Evolutionary conservation across 768 basidiomycete genomes (phyloP).

Genomic region (Tylopilus balloui): DNA sequence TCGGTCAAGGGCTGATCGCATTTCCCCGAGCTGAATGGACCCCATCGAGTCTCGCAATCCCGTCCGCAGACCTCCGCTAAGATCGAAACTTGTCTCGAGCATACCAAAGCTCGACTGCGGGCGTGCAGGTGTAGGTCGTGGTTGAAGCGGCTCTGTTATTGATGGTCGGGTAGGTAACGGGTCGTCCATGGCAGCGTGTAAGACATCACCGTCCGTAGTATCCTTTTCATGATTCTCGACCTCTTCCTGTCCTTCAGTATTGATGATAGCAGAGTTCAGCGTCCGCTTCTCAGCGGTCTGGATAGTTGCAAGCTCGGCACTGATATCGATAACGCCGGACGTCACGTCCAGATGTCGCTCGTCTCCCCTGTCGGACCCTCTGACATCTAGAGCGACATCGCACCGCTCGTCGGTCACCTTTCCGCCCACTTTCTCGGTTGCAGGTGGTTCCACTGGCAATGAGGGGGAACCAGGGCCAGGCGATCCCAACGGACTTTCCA

Average conservation of each 20-base stretch:
- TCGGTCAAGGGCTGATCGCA: conserved; percentile 68
- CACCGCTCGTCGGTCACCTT: neutral
- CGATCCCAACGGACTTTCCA: conserved; percentile 38
- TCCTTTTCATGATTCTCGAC: neutral
- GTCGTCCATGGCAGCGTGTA: neutral
- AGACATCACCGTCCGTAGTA: neutral
- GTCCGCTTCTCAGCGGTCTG: conserved; percentile 43
- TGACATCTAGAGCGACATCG: neutral
- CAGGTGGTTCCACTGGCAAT: neutral
- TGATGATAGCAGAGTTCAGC: conserved; percentile 16
- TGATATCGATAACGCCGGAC: conserved; percentile 35
- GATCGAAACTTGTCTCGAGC: conserved; percentile 24
- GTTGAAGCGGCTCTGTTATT: conserved; percentile 3
- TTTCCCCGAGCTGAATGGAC: conserved; percentile 58
- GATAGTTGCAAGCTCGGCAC: conserved; percentile 49
- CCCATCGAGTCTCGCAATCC: conserved; percentile 39
- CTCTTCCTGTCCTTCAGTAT: neutral
- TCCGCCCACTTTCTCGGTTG: neutral
- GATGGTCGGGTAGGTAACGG: neutral
- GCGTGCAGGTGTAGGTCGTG: conserved; percentile 6
- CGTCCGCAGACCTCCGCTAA: conserved; percentile 21
- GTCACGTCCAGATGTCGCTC: conserved; percentile 38
- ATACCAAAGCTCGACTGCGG: conserved; percentile 14
- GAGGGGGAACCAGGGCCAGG: conserved; percentile 12
- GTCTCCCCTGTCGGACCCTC: conserved; percentile 10